A percentile compares a stretch with the other conserved stretches of the same genome.
Conservation (phyloP, 2,329 filamentous ascomycete species). For the Fusarium mundagurra region DNA sequence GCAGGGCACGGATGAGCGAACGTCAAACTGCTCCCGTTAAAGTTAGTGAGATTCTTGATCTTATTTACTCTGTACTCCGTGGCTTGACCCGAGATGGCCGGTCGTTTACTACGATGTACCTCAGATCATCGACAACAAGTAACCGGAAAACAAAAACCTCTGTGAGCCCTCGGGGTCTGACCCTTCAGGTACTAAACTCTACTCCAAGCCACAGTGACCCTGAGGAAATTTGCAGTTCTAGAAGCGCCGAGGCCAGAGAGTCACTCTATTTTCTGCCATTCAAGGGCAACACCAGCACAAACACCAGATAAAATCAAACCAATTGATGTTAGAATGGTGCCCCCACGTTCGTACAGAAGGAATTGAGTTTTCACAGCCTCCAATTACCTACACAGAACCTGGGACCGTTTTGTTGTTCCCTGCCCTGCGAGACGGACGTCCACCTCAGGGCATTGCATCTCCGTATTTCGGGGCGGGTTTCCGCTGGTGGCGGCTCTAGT, state of each 20-base stretch:
- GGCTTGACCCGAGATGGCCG: slow-evolving; percentile 3
- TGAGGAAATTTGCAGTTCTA: slow-evolving; percentile 26
- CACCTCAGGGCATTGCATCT: not conserved
- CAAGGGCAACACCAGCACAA: not conserved
- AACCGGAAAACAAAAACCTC: not conserved
- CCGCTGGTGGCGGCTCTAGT: slow-evolving; percentile 19
- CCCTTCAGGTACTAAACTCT: slow-evolving; percentile 34
- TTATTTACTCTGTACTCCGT: not conserved
- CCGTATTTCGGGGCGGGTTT: slow-evolving; percentile 18
- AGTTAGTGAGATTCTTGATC: slow-evolving; percentile 2
- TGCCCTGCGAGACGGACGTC: not conserved
- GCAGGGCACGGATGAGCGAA: slow-evolving; percentile 28
- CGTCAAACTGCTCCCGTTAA: slow-evolving; percentile 23
- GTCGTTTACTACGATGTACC: not conserved
- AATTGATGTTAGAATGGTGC: not conserved
- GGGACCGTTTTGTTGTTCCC: slow-evolving; percentile 12
- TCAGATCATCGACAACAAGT: not conserved
- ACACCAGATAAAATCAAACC: not conserved
- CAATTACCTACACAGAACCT: not conserved
- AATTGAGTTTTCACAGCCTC: slow-evolving; percentile 5
- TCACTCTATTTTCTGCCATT: slow-evolving; percentile 2
- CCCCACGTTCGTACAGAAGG: slow-evolving; percentile 5
- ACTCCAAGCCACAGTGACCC: slow-evolving; percentile 30
- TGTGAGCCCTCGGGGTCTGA: not conserved
- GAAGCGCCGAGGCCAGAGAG: slow-evolving; percentile 23